Evolutionary conservation across 2,329 filamentous ascomycete genomes (phyloP), one percentile per base, ranked within the genome.

Genomic region (Beauveria varroae): DNA sequence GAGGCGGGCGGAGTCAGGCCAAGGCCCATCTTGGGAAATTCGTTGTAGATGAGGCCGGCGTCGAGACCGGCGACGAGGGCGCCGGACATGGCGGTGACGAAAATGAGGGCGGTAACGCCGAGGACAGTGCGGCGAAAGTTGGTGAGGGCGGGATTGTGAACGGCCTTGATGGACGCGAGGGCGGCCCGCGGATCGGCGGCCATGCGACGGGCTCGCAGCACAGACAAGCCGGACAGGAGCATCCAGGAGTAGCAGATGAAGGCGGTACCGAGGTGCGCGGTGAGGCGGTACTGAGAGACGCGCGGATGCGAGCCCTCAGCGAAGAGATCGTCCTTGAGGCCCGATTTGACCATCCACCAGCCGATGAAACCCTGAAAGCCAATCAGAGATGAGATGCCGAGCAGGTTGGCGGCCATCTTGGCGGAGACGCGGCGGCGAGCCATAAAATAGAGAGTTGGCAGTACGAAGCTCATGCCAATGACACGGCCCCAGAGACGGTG

Each of bases 311-410:
- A 89, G 14, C 93, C 95, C 2, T 91, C 89, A 22, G 90, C 90
- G 71, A 99, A 97, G 30, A 99, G 83, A 73, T 99, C 95, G 72
- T 98, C 95, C 73, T 93, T 96, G 64, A 99, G 81, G 1, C 95
- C 95, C 12, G 90, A 96, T 76, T 96, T 96, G 68, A 99, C 95
- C 95, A 99, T 99, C 92, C 95, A 99, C 95, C 95, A 99, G 60
- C 95, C 95, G 65, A 99, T 87, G 69, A 95, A 85, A 50, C 95
- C 95, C 74, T 99, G 95, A 74, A 96, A 95, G 60, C 91, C 95
- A 69, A 99, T 97, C 68, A 98, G 80, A 54, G 83, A 85, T 49
- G 91, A 90, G 65, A 99, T 98, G 14, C 92, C 93, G 46, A 86
- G 77, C 16, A 99, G 81, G 64, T 90, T 88, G 67, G 80, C 73